Evolutionary conservation across 805 yeast genomes (phyloP).

Genomic region (Kodamaea fukazawae): DNA sequence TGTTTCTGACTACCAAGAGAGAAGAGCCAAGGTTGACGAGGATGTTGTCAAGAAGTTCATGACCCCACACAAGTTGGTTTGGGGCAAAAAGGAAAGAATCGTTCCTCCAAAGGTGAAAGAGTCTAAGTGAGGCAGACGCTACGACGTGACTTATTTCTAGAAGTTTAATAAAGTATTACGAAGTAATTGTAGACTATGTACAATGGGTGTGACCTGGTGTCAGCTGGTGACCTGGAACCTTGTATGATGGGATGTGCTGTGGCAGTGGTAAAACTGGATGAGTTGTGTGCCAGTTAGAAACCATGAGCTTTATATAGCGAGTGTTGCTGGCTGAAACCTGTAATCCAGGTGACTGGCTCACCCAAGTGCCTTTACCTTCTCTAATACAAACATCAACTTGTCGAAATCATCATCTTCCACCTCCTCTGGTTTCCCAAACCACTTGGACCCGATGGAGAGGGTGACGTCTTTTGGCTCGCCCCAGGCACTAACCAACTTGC

Average conservation of each 20-base stretch:
- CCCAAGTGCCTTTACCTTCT: constrained; percentile 14
- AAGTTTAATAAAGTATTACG: too few species aligned
- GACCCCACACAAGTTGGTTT: constrained; percentile 78
- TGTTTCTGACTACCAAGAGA: constrained; percentile 78
- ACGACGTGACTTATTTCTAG: too few species aligned
- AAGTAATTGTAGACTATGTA: too few species aligned
- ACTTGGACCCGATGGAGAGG: constrained; percentile 44
- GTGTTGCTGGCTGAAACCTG: too few species aligned
- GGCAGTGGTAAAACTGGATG: too few species aligned
- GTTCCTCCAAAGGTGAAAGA: constrained; percentile 62
- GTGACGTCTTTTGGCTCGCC: constrained; percentile 37
- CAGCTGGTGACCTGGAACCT: too few species aligned
- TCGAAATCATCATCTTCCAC: constrained; percentile 39
- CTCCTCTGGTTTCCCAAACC: constrained; percentile 42
- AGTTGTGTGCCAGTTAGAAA: too few species aligned
- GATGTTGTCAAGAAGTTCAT: constrained; percentile 63
- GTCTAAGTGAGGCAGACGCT: constrained; percentile 1
- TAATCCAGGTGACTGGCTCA: too few species aligned
- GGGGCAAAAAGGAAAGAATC: constrained; percentile 70
- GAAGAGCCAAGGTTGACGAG: constrained; percentile 65
- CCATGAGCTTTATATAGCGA: too few species aligned
- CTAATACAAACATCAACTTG: constrained; percentile 44
- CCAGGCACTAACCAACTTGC: constrained; percentile 35
- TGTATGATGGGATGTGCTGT: too few species aligned
- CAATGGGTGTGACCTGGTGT: too few species aligned